Conservation (phyloP, 371 early-diverging fungal genomes). For the Nematocida homosporus region DNA sequence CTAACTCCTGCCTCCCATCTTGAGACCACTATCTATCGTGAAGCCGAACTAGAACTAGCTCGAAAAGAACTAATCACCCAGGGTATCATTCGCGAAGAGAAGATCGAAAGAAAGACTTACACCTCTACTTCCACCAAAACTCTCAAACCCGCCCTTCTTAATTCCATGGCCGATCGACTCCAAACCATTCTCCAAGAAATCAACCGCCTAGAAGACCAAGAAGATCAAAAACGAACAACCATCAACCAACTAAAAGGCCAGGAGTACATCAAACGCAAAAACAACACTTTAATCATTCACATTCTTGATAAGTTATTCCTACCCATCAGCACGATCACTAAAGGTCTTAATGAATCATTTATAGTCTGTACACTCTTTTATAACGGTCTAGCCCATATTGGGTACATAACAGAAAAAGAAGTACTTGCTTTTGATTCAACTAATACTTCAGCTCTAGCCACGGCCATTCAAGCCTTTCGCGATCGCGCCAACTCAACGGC, state of each 20-base stretch:
- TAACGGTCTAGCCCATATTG: constrained; percentile 18
- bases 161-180: constrained; percentile 22
- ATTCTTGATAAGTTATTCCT: constrained; percentile 31
- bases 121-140: not conserved
- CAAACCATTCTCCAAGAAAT: constrained; percentile 37
- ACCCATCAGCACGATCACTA: not conserved
- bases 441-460: not conserved
- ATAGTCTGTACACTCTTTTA: constrained; percentile 8
- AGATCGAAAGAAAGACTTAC: constrained; percentile 43
- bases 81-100: constrained; percentile 42
- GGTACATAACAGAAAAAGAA: constrained; percentile 46
- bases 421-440: not conserved
- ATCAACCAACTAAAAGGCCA: constrained; percentile 35
- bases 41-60: constrained; percentile 52
- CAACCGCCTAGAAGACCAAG: constrained; percentile 35
- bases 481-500: constrained; percentile 15
- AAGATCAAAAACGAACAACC: constrained; percentile 31
- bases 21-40: constrained; percentile 43
- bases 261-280: constrained; percentile 37
- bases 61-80: constrained; percentile 36
- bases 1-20: constrained; percentile 29
- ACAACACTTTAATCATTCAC: constrained; percentile 17
- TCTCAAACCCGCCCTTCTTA: constrained; percentile 14
- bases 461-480: constrained; percentile 9
- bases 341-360: constrained; percentile 7